Base-by-base conservation (phyloP, 2,329 filamentous ascomycete species). In the Spiromastix sp. region DNA sequence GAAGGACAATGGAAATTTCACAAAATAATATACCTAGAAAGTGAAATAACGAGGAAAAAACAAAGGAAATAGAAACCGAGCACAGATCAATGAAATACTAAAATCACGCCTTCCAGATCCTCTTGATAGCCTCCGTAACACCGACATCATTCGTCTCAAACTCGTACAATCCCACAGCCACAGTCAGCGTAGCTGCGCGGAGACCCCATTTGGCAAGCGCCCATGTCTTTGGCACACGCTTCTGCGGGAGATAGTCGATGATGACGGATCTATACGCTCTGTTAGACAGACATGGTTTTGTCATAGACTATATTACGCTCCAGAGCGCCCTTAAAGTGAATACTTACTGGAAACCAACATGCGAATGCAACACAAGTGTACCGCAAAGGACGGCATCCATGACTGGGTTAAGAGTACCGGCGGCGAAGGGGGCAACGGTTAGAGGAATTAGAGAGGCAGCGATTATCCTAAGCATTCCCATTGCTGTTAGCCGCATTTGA, bases 101-200 rank as follows among this genome's bases (percentile, higher is more conserved):
- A 35, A 36, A 54, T 49, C 56, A 63, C 52, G 91, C 89, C 54
- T 72, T 84, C 91, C 91, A 98, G 43, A 96, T 68, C 56, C 82
- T 76, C 72, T 82, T 85, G 47, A 95, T 71, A 20, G 79, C 81
- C 71, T 93, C 89, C 6, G 86, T 94, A 41, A 98, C 61, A 47
- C 91, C 91, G 34, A 98, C 85, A 49, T 98, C 91, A 56, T 95
- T 96, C 20, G 91, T 98, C 78, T 98, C 91, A 53, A 96, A 96
- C 64, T 96, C 89, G 66, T 98, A 98, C 54, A 96, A 72, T 39
- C 87, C 87, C 46, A 94, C 72, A 33, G 83, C 86, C 43, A 87
- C 84, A 34, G 85, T 67, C 39, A 89, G 69, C 8, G 93, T 95
- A 41, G 75, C 79, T 30, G 71, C 64, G 54, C 87, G 86, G 44